phyloP scores from a whole-genome alignment of 2,329 filamentous ascomycete genomes.

The Leptographium wingfieldii region DNA sequence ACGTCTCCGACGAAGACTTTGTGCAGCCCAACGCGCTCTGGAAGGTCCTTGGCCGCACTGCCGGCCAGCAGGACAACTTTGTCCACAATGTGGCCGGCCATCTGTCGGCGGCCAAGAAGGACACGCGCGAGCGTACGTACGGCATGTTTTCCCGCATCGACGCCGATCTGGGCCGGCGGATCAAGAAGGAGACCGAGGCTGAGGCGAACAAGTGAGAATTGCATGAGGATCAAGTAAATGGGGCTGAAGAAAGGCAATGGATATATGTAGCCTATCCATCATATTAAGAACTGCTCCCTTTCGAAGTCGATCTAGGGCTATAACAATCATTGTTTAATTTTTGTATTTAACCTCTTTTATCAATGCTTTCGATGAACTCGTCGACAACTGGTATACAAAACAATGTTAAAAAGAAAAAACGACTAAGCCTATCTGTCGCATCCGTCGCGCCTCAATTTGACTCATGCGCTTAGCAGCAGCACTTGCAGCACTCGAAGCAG shows the following conservation, averaged over 20 bases:
- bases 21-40: conserved; percentile 35
- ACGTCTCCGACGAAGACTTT: conserved; percentile 36
- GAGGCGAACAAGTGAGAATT: conserved; percentile 13
- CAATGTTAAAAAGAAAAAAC: background rate
- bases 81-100: conserved; percentile 46
- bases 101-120: conserved; percentile 37
- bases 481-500: conserved; percentile 15
- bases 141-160: conserved; percentile 49
- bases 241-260: background rate
- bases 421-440: no score
- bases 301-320: no score
- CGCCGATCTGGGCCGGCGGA: conserved; percentile 35
- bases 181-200: conserved; percentile 38
- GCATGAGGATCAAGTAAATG: conserved; percentile 12
- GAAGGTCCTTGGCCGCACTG: conserved; percentile 31
- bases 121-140: conserved; percentile 45
- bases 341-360: no score
- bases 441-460: background rate
- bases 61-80: conserved; percentile 49
- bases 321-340: no score
- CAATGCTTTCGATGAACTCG: background rate
- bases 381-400: background rate
- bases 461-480: conserved; percentile 9
- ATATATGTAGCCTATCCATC: no score
- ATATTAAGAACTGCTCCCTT: no score